Evolutionary conservation across 2,329 filamentous ascomycete genomes (phyloP).

Genomic region (Monilinia aucupariae): DNA sequence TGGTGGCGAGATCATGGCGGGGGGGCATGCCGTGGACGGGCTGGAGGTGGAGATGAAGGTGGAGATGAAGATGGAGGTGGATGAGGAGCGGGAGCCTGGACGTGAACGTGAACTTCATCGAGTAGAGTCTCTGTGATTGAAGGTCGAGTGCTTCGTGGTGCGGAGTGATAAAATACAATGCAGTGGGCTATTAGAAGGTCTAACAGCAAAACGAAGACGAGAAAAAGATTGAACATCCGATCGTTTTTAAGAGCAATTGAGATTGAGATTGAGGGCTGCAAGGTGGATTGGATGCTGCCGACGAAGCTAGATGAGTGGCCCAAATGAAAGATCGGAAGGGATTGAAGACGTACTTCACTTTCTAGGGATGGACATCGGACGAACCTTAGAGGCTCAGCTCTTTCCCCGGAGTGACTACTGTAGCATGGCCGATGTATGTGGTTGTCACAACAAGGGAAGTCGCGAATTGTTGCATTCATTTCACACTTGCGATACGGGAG

Average conservation of each 20-base stretch:
- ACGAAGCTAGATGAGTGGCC: not conserved
- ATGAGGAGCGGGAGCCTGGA: constrained; percentile 5
- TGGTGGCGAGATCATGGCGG: constrained; percentile 6
- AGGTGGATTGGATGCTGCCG: too few relatives aligned
- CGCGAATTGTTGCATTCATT: not conserved
- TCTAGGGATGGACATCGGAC: not conserved
- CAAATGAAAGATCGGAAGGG: not conserved
- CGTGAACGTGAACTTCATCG: constrained; percentile 8
- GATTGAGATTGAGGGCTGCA: not conserved
- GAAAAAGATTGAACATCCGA: not conserved
- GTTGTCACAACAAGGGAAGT: not conserved
- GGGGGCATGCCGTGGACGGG: too few relatives aligned
- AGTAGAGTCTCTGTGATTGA: not conserved
- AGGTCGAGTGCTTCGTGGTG: not conserved
- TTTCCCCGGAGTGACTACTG: not conserved
- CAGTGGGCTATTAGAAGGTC: not conserved
- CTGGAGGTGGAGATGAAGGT: not conserved
- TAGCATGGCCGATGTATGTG: not conserved
- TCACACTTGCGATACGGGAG: not conserved
- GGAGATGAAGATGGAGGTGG: constrained; percentile 1
- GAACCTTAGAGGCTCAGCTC: not conserved
- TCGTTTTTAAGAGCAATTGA: not conserved
- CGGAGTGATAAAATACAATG: not conserved
- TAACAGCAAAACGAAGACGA: not conserved
- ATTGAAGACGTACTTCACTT: not conserved